These are phyloP conservation scores for Trichosanthes truncata DNA, from an alignment of 306 rosid genomes.

Conservation along the genomic window DNA sequence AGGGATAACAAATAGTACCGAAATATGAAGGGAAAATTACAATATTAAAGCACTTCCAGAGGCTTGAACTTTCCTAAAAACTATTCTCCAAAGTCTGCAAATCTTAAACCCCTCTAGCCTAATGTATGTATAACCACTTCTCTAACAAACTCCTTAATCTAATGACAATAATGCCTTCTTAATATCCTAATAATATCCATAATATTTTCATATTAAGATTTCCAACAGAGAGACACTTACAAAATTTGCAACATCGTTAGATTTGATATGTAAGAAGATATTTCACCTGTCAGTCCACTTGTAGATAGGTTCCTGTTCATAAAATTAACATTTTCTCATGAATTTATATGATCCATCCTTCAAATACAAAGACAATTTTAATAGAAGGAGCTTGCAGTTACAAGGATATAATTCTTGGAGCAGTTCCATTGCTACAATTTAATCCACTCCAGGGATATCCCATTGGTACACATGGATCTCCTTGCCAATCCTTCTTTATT, in stretches of 20 bases:
- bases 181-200: background rate
- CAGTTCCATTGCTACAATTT: background rate
- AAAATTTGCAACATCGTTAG: slow-evolving; percentile 28
- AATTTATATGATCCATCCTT: background rate
- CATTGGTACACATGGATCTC: slow-evolving; percentile 1
- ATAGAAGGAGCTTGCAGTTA: slow-evolving; percentile 9
- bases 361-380: slow-evolving; percentile 9
- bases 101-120: background rate
- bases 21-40: background rate
- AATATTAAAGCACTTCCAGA: background rate
- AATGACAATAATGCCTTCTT: background rate
- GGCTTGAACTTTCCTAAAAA: background rate
- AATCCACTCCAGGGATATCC: background rate
- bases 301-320: slow-evolving; percentile 33
- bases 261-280: slow-evolving; percentile 21
- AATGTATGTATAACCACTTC: background rate
- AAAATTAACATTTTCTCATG: slow-evolving; percentile 1
- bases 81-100: background rate
- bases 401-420: slow-evolving; percentile 34
- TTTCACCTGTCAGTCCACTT: slow-evolving; percentile 29
- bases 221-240: slow-evolving; percentile 24
- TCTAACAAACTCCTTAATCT: background rate
- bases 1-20: background rate
- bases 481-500: slow-evolving; percentile 4
- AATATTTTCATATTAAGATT: background rate